A percentile compares a stretch with the other conserved stretches of the same genome.
Conservation (phyloP, 805 yeast genomes). For the Candida verbasci region DNA sequence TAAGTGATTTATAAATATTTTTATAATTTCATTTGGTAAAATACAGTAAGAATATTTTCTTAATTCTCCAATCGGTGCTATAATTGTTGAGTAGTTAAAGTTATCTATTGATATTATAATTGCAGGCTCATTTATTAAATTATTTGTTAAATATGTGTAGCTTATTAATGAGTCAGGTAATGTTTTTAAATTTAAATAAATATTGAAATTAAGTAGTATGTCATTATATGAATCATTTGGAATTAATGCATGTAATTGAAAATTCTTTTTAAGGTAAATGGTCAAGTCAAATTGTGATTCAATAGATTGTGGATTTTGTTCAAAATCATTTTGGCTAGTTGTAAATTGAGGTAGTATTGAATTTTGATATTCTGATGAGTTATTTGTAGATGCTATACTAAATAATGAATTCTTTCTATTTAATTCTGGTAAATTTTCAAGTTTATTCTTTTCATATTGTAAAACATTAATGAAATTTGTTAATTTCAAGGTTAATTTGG, state of each 20-base stretch:
- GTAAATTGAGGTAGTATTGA: conserved; percentile 4
- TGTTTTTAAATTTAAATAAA: conserved; percentile 27
- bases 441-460: conserved; percentile 12
- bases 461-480: conserved; percentile 27
- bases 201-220: conserved; percentile 28
- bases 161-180: conserved; percentile 15
- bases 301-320: conserved; percentile 10
- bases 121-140: conserved; percentile 22
- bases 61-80: conserved; percentile 38
- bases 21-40: conserved; percentile 27
- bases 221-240: conserved; percentile 34
- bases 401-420: conserved; percentile 8
- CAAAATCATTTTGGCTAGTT: neutral
- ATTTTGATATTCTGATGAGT: conserved; percentile 9
- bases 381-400: conserved; percentile 8
- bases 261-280: conserved; percentile 32
- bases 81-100: conserved; percentile 23
- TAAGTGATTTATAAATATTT: conserved; percentile 19
- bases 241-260: conserved; percentile 25
- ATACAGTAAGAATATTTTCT: conserved; percentile 36
- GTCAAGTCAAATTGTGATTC: conserved; percentile 28
- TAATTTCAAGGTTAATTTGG: conserved; percentile 57
- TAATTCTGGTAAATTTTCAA: neutral
- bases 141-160: conserved; percentile 20
- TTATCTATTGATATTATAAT: conserved; percentile 24